These are phyloP conservation scores for Penicillium sp. DNA, from an alignment of 2,329 filamentous ascomycete species.

Conservation along the genomic window DNA sequence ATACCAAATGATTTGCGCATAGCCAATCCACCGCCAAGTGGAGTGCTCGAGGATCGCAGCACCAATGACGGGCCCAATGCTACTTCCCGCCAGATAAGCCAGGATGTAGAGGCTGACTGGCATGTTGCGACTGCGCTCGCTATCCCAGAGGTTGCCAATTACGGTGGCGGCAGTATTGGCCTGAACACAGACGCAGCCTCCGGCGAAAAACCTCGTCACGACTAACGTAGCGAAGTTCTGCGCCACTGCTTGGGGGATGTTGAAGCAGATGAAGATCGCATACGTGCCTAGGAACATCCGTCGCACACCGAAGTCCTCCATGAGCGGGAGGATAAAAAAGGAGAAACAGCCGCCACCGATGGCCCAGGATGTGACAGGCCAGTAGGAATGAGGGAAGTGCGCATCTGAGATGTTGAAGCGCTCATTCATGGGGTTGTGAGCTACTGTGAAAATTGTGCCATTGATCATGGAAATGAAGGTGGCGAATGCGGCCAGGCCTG, in stretches of 20 bases:
- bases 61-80: slow-evolving; percentile 46
- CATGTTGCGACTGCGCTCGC: slow-evolving; percentile 35
- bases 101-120: slow-evolving; percentile 44
- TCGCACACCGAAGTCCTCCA: slow-evolving; percentile 42
- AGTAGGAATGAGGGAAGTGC: slow-evolving; percentile 32
- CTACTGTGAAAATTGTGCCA: slow-evolving; percentile 40
- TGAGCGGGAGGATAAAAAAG: slow-evolving; percentile 32
- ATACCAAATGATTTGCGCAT: slow-evolving; percentile 44
- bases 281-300: slow-evolving; percentile 42
- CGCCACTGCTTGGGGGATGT: slow-evolving; percentile 44
- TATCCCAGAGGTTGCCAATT: slow-evolving; percentile 34
- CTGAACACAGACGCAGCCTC: slow-evolving; percentile 40
- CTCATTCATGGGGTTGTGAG: slow-evolving; percentile 37
- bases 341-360: slow-evolving; percentile 29
- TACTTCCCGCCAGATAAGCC: slow-evolving; percentile 41
- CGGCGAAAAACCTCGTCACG: slow-evolving; percentile 45
- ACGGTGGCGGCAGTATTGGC: slow-evolving; percentile 36
- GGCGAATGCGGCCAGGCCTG: slow-evolving; percentile 26
- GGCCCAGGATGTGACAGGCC: slow-evolving; percentile 35
- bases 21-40: slow-evolving; percentile 40
- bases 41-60: slow-evolving; percentile 31
- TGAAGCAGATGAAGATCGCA: slow-evolving; percentile 40
- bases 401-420: slow-evolving; percentile 30
- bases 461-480: slow-evolving; percentile 37
- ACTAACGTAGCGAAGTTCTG: slow-evolving; percentile 47